A percentile compares a stretch with the other conserved stretches of the same genome.
Evolutionary conservation across 2,329 filamentous ascomycete genomes (phyloP).

Genomic region (Thielaviopsis musarum): DNA sequence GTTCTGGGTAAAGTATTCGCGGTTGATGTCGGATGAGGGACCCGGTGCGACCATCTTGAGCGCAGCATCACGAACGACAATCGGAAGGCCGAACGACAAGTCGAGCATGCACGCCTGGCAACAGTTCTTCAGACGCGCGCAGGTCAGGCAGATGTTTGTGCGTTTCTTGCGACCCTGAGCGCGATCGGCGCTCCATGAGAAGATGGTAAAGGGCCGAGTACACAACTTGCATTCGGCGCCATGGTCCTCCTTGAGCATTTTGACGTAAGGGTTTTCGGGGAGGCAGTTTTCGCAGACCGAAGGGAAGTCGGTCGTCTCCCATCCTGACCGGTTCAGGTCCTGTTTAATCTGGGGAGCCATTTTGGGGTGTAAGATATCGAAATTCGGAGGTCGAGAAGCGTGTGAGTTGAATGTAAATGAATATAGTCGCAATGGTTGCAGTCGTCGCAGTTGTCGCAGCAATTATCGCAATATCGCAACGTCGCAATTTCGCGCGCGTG

Average conservation of each 20-base stretch:
- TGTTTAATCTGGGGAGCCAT: conserved; percentile 93
- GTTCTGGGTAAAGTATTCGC: conserved; percentile 95
- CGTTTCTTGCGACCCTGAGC: conserved; percentile 76
- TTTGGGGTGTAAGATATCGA: background rate
- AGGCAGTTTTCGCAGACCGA: conserved; percentile 86
- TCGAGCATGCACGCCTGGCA: conserved; percentile 99
- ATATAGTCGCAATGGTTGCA: background rate
- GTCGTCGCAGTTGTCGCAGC: too few species aligned
- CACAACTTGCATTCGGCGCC: conserved; percentile 79
- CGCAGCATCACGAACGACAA: conserved; percentile 86
- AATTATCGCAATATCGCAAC: background rate
- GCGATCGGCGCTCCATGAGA: conserved; percentile 85
- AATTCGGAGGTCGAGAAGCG: background rate
- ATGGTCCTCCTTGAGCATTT: conserved; percentile 97
- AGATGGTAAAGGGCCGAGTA: conserved; percentile 88
- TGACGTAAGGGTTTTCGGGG: conserved; percentile 91
- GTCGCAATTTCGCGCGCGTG: background rate
- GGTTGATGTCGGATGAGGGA: conserved; percentile 79
- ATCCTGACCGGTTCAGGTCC: conserved; percentile 85
- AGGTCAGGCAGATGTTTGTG: conserved; percentile 91
- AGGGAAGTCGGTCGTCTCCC: conserved; percentile 85
- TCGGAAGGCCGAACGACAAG: conserved; percentile 84
- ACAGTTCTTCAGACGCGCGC: conserved; percentile 94
- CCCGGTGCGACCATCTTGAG: conserved; percentile 96
- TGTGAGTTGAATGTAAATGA: background rate